Conservation (phyloP, 306 rosid genomes). For the Hippophae rhamnoides region DNA sequence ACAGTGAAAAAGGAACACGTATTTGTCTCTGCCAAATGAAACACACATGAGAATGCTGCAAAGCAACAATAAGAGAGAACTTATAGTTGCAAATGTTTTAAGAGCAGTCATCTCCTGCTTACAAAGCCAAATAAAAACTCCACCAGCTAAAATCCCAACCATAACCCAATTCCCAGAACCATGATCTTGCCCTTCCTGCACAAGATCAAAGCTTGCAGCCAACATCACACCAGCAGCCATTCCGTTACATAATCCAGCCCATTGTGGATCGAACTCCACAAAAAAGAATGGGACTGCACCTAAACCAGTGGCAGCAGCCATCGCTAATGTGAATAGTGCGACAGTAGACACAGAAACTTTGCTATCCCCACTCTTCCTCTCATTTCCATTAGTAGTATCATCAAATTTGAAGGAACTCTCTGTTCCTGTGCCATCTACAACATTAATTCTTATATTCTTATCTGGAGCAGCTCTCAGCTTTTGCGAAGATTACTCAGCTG, state of each 20-base stretch:
- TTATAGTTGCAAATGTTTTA: neutral
- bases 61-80: neutral
- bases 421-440: constrained; percentile 76
- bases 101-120: constrained; percentile 47
- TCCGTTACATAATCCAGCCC: constrained; percentile 98
- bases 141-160: constrained; percentile 76
- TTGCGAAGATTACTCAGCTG: constrained; percentile 33
- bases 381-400: constrained; percentile 30
- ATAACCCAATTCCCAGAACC: constrained; percentile 94
- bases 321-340: constrained; percentile 81
- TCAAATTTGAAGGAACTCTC: constrained; percentile 43
- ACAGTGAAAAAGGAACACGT: constrained; percentile 6
- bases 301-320: constrained; percentile 98
- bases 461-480: constrained; percentile 59
- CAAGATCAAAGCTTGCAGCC: constrained; percentile 92
- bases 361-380: constrained; percentile 47
- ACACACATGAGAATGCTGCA: constrained; percentile 2
- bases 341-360: constrained; percentile 89
- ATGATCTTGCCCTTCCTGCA: constrained; percentile 86
- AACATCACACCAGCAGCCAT: constrained; percentile 99
- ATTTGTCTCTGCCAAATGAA: constrained; percentile 6
- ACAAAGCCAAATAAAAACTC: constrained; percentile 86
- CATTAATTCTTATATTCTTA: constrained; percentile 53
- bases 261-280: constrained; percentile 92
- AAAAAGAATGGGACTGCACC: constrained; percentile 99